Conservation (phyloP, 345 rosid species). For the Hibiscus tridactylites region DNA sequence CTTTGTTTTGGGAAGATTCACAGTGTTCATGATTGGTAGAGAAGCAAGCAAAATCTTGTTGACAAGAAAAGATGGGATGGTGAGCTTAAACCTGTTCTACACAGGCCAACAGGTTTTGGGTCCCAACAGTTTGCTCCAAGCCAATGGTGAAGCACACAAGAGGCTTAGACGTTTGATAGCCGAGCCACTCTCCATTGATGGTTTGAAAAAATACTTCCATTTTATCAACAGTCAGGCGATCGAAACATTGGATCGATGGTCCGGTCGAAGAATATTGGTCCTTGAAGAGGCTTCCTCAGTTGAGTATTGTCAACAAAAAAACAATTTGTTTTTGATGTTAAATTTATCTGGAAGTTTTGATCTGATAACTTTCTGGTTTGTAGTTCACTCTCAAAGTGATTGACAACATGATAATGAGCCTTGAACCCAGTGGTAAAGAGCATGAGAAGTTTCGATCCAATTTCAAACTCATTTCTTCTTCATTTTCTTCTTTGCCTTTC, state of each 20-base stretch:
- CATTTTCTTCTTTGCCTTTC: slow-evolving; percentile 56
- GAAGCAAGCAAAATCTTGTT: slow-evolving; percentile 58
- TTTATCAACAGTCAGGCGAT: slow-evolving; percentile 45
- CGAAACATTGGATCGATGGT: slow-evolving; percentile 46
- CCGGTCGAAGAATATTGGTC: slow-evolving; percentile 28
- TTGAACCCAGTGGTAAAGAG: slow-evolving; percentile 52
- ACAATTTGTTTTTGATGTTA: neutral
- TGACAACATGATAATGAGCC: slow-evolving; percentile 70
- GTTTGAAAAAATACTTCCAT: slow-evolving; percentile 46
- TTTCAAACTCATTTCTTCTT: slow-evolving; percentile 58
- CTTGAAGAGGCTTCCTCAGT: slow-evolving; percentile 73
- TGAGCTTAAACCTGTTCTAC: slow-evolving; percentile 61
- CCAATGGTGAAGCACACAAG: slow-evolving; percentile 53
- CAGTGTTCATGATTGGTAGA: slow-evolving; percentile 53
- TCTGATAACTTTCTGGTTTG: slow-evolving; percentile 5
- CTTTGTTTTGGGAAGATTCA: slow-evolving; percentile 44
- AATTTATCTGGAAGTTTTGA: neutral
- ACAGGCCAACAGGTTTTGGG: slow-evolving; percentile 61
- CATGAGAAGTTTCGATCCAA: slow-evolving; percentile 54
- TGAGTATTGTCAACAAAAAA: slow-evolving; percentile 14
- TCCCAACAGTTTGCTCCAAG: slow-evolving; percentile 54
- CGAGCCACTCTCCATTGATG: slow-evolving; percentile 53
- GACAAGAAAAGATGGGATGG: slow-evolving; percentile 66
- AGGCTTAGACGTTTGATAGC: slow-evolving; percentile 46
- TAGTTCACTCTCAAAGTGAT: slow-evolving; percentile 65